These are phyloP conservation scores for Fusarium acutatum DNA, from an alignment of 2,329 filamentous ascomycete genomes.

Conservation along the genomic window DNA sequence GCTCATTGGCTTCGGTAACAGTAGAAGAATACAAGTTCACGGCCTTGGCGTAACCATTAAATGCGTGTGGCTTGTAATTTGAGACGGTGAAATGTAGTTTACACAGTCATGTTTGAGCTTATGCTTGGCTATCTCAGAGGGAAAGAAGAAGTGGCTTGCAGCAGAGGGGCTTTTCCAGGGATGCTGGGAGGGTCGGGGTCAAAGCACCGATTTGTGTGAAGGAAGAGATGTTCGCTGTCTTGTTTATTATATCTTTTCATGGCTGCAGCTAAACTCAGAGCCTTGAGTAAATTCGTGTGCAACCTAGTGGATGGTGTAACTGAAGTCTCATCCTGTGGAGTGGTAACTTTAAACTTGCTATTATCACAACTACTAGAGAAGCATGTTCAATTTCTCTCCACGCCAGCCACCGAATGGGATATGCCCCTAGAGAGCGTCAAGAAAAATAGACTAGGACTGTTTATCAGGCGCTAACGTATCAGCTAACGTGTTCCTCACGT, in stretches of 20 bases:
- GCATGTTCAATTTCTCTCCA: fast-evolving
- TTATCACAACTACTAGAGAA: not conserved
- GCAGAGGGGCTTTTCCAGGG: not conserved
- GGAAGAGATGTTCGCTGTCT: fast-evolving
- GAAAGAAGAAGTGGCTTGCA: not conserved
- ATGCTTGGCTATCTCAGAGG: not conserved
- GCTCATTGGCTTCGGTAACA: fast-evolving
- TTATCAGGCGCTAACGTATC: fast-evolving
- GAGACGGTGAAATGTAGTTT: fast-evolving
- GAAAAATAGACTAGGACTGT: fast-evolving
- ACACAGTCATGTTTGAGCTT: not conserved
- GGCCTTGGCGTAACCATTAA: not conserved
- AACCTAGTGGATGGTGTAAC: not conserved
- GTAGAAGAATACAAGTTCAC: not conserved
- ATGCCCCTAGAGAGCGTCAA: fast-evolving
- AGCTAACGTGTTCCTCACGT: not conserved
- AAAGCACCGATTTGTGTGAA: not conserved
- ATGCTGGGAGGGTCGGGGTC: not conserved
- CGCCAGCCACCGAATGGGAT: not conserved
- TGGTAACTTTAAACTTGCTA: fast-evolving
- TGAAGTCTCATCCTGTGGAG: too few species aligned
- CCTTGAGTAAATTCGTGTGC: fast-evolving
- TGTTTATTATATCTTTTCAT: fast-evolving
- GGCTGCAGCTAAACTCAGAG: fast-evolving
- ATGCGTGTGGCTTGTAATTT: not conserved